Evolutionary conservation across 140 eudicot species (phyloP), one percentile per base, ranked within the genome.

Genomic region (Erigeron philadelphicus): DNA sequence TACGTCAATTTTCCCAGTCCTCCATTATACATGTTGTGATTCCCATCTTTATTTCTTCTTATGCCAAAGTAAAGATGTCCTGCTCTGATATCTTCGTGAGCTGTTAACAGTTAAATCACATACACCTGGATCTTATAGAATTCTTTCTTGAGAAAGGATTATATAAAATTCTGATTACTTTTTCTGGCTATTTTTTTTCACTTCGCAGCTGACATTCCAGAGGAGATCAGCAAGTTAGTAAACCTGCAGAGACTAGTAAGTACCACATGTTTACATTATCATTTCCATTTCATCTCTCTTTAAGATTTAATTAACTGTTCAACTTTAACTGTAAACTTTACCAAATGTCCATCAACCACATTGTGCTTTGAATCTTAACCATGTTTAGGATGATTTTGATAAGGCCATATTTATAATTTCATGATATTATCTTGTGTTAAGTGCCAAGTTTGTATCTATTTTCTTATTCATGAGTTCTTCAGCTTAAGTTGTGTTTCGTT

Each of bases 231-330:
- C 88, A 88, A 80, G 73, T 79, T 90, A 68, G 62, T 68, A 70
- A 88, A 92, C 83, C 71, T 88, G 93, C 98, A 92, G 76, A 81
- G 98, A 66, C 81, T 92, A 88, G 98, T 92, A 76, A 82, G 96
- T 56, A 58, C 38, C 38, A 19, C 46, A 64, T 38, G 40, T 48
- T 81, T 56, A 46, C 23, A 6, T 48, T 58, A 44, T 43, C 25
- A 15, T 15, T 21, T 35, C 49, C 73, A 54, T 40, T 50, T 52
- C 7, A 40, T 63, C 1, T 16, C 4, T 63, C 42, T 1, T 63
- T 54, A 50, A 8, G 5, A 11, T 11, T n/a, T 11, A 16, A 54
- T 7, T 54, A 54, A 15, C 60, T 54, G 60, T 16, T 54, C 16
- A 7, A n/a, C 60, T 13, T 16, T 9, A 17, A 54, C 8, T 7